These are phyloP conservation scores for Nevesoporus exiguus DNA, from an alignment of 768 basidiomycete genomes.

Conservation along the genomic window DNA sequence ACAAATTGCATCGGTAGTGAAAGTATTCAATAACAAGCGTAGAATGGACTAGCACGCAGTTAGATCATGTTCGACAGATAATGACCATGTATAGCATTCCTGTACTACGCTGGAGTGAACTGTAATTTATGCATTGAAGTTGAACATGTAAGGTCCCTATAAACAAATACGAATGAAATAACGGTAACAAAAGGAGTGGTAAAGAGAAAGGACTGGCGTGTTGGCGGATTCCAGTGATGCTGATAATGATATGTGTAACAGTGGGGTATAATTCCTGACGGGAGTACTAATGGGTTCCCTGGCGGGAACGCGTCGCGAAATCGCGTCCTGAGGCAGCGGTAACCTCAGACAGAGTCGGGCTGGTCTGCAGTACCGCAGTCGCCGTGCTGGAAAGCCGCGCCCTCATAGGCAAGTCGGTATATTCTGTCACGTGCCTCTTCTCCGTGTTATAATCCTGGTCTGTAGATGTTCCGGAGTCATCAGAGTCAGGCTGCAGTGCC, in stretches of 20 bases:
- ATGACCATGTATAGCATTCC: slow-evolving; percentile 21
- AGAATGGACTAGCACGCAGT: slow-evolving; percentile 54
- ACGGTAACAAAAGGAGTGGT: slow-evolving; percentile 17
- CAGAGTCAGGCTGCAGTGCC: slow-evolving; percentile 23
- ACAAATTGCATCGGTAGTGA: slow-evolving; percentile 72
- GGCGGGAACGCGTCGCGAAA: slow-evolving; percentile 20
- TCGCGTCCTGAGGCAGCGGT: slow-evolving; percentile 30
- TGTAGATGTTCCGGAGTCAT: slow-evolving; percentile 31
- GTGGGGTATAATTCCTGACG: slow-evolving; percentile 27
- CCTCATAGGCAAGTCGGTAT: slow-evolving; percentile 38
- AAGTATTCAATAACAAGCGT: slow-evolving; percentile 67
- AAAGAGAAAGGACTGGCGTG: slow-evolving; percentile 13
- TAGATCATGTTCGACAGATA: slow-evolving; percentile 8
- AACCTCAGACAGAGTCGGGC: slow-evolving; percentile 40
- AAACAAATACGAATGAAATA: slow-evolving; percentile 28
- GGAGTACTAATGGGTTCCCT: slow-evolving; percentile 19
- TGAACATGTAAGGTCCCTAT: slow-evolving; percentile 18
- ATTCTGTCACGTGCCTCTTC: slow-evolving; percentile 30
- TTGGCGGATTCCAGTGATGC: slow-evolving; percentile 17
- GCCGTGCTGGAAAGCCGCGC: slow-evolving; percentile 56
- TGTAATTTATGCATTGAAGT: slow-evolving; percentile 27
- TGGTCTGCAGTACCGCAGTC: slow-evolving; percentile 46
- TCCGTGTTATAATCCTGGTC: slow-evolving; percentile 30
- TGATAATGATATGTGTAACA: slow-evolving; percentile 17
- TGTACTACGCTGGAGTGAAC: slow-evolving; percentile 22